These are phyloP conservation scores for Agarophyton chilense DNA, from an alignment of 23 red algal genomes.

Conservation along the genomic window DNA sequence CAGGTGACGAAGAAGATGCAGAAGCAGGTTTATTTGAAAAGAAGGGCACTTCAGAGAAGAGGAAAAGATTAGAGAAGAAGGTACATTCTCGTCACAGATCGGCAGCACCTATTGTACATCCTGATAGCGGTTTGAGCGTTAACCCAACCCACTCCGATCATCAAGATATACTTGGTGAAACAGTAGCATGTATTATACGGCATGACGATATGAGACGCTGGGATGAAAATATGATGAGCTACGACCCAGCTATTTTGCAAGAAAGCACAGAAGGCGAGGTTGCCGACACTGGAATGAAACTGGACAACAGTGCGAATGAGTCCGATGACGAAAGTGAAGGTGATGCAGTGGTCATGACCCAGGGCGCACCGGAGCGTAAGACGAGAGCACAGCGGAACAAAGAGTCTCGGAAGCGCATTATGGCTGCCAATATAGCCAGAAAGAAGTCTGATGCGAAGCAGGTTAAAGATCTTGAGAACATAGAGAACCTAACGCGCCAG, in stretches of 20 bases:
- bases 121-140: constrained; percentile 46
- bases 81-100: background rate
- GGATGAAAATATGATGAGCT: constrained; percentile 61
- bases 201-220: constrained; percentile 47
- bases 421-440: constrained; percentile 23
- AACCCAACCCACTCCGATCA: constrained; percentile 57
- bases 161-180: constrained; percentile 55
- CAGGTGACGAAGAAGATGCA: background rate
- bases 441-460: constrained; percentile 14
- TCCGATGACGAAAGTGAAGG: constrained; percentile 3
- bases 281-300: constrained; percentile 52
- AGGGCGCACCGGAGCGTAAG: constrained; percentile 27
- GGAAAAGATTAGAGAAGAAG: constrained; percentile 30
- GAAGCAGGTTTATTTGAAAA: background rate
- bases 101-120: constrained; percentile 22
- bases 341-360: background rate
- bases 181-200: constrained; percentile 30
- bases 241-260: constrained; percentile 43
- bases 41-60: background rate
- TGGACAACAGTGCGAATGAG: background rate
- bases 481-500: background rate
- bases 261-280: constrained; percentile 55
- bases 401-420: constrained; percentile 43
- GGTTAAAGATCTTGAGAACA: constrained; percentile 39
- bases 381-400: constrained; percentile 56